Evolutionary conservation across 495 filamentous ascomycete genomes (phyloP), one percentile per base, ranked within the genome.

Genomic region (Xylaria intraflava): DNA sequence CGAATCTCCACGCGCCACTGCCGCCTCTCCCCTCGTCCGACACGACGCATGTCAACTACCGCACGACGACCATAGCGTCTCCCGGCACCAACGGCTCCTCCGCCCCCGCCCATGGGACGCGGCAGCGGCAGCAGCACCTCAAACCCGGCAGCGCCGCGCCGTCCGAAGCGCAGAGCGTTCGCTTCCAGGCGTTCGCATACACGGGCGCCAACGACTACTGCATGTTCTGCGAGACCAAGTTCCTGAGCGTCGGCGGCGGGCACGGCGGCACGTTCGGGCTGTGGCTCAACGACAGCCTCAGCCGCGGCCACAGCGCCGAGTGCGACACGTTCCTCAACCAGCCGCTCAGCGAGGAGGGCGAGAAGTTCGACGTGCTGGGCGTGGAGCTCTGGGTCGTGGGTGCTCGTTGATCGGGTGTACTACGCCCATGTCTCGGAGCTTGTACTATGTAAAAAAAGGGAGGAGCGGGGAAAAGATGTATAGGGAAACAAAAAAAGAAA

Each of bases 171-270:
- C 69, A 73, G 46, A 76, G 83, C 27, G 86, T 95, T 60, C 83
- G 89, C 6, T 97, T 98, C 78, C 95, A 96, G 69, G 92, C 92
- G 0, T 98, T 96, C 66, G 91, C 90, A 0, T 97, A 96, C 62
- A 91, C 86, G 55, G 93, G 93, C 6, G 81, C 92, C 14, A 98
- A 98, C 69, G 93, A 97, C 67, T 76, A 96, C 66, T 85, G 93
- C 75, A 94, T 96, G 59, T 85, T 92, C 59, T 97, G 92, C 72
- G 89, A 96, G 66, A 75, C 79, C 22, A 80, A 82, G n/a, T 97
- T 85, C 65, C 68, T 98, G 38, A 90, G 85, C 63, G 71, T 96
- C 1, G 90, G 90, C 29, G 91, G 89, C 43, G 94, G 68, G 50
- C 86, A 83, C 7, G 92, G 96, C 65, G 92, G 94, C 10, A 86